A percentile compares a stretch with the other conserved stretches of the same genome.
phyloP scores from a whole-genome alignment of 257 asterid genomes.

The Solanum sitiens region DNA sequence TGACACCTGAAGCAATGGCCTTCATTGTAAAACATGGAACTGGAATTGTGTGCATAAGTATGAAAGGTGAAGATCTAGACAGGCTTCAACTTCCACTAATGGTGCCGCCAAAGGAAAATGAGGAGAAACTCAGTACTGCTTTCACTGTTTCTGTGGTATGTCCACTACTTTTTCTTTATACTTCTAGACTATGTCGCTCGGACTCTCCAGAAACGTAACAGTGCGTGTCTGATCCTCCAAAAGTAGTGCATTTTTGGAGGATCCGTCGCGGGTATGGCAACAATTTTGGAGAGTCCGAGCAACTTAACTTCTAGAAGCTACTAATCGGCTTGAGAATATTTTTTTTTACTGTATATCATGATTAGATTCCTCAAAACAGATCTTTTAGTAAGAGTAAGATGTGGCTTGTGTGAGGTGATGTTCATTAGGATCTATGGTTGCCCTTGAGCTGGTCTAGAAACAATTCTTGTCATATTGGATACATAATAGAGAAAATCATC shows the following conservation, averaged over 20 bases:
- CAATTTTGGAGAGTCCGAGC: neutral
- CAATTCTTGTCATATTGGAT: neutral
- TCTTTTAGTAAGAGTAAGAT: neutral
- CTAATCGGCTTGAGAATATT: neutral
- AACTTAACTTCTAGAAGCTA: neutral
- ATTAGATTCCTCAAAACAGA: neutral
- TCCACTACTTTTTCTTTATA: neutral
- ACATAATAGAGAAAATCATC: neutral
- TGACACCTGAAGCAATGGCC: constrained; percentile 94
- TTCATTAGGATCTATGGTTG: neutral
- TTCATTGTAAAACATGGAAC: constrained; percentile 96
- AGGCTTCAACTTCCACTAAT: constrained; percentile 80
- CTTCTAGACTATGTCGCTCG: neutral
- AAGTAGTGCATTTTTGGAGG: neutral
- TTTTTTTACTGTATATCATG: neutral
- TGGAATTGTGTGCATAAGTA: constrained; percentile 96
- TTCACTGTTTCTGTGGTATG: constrained; percentile 96
- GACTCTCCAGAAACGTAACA: neutral
- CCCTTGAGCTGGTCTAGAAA: neutral
- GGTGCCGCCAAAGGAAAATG: constrained; percentile 85
- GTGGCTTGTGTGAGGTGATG: neutral
- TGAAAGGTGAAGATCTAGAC: constrained; percentile 82
- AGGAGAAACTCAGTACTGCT: constrained; percentile 89
- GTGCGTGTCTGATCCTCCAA: neutral
- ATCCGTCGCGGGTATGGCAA: neutral